Conservation (phyloP, 805 yeast species). For the Yarrowia sp. region DNA sequence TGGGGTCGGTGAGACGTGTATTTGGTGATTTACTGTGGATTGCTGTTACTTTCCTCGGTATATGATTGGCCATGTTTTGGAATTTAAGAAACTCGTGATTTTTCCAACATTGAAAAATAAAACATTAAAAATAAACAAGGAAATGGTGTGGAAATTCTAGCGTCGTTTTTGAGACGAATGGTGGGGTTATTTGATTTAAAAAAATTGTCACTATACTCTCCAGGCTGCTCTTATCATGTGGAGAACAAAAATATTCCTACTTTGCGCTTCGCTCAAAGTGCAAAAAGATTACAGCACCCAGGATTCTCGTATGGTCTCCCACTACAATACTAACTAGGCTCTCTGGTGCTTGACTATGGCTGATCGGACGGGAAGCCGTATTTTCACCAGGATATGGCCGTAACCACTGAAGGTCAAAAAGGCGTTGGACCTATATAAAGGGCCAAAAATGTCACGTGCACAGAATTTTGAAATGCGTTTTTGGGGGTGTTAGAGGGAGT, state of each 20-base stretch:
- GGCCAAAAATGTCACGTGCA: not conserved
- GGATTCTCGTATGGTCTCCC: constrained; percentile 18
- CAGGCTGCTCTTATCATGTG: too few relatives aligned
- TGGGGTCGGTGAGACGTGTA: not conserved
- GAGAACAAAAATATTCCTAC: too few relatives aligned
- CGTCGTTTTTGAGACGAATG: too few relatives aligned
- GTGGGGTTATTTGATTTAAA: too few relatives aligned
- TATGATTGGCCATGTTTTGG: too few relatives aligned
- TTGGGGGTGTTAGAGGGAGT: not conserved
- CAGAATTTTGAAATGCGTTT: not conserved
- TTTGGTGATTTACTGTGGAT: too few relatives aligned
- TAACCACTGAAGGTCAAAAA: not conserved
- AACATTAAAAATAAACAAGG: not conserved
- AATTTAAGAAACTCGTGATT: too few relatives aligned
- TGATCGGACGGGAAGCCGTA: constrained; percentile 18
- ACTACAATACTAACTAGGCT: constrained; percentile 17
- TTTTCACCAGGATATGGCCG: constrained; percentile 19
- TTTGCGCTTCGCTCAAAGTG: too few relatives aligned
- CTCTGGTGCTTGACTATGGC: constrained; percentile 18
- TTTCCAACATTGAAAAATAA: too few relatives aligned
- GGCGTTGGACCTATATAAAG: not conserved
- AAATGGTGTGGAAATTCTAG: not conserved
- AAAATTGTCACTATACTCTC: too few relatives aligned
- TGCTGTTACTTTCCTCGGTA: too few relatives aligned
- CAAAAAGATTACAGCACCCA: constrained; percentile 11